phyloP scores from a whole-genome alignment of 1,139 yeast genomes.

The Diutina ranongensis region DNA sequence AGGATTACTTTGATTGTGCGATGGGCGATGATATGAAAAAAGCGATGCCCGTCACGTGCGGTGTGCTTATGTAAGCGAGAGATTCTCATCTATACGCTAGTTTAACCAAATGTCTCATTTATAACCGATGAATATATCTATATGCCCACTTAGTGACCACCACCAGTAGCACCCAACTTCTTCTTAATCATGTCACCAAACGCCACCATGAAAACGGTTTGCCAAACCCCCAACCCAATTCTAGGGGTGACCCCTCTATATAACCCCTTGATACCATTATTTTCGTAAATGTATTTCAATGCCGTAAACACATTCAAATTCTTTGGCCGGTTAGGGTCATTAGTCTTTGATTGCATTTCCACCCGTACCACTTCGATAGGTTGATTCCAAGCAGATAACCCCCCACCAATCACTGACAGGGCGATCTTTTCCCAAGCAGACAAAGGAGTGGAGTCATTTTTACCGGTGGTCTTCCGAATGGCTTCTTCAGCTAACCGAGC shows the following conservation, averaged over 20 bases:
- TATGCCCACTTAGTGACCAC: slow-evolving; percentile 25
- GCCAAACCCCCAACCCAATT: slow-evolving; percentile 95
- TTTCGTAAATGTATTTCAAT: slow-evolving; percentile 67
- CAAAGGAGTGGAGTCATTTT: slow-evolving; percentile 50
- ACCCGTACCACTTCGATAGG: slow-evolving; percentile 96
- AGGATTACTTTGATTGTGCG: slow-evolving; percentile 5
- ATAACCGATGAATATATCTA: no score
- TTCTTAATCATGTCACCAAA: slow-evolving; percentile 73
- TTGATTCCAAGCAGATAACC: slow-evolving; percentile 96
- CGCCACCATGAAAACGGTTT: slow-evolving; percentile 98
- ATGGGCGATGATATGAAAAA: slow-evolving; percentile 6
- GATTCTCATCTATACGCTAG: no score
- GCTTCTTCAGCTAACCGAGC: slow-evolving; percentile 84
- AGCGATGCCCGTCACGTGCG: not conserved
- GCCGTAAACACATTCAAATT: slow-evolving; percentile 76
- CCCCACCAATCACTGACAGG: slow-evolving; percentile 93
- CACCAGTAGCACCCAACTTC: slow-evolving; percentile 32
- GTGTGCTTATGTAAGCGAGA: not conserved
- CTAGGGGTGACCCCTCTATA: slow-evolving; percentile 97
- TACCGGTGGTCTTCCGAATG: slow-evolving; percentile 54
- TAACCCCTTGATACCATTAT: slow-evolving; percentile 80
- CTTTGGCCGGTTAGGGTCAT: slow-evolving; percentile 91
- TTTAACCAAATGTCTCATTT: no score
- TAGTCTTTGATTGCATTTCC: slow-evolving; percentile 92
- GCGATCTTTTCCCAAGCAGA: slow-evolving; percentile 68